Conservation (phyloP, 2,329 filamentous ascomycete genomes). For the Leptographium lundbergii region DNA sequence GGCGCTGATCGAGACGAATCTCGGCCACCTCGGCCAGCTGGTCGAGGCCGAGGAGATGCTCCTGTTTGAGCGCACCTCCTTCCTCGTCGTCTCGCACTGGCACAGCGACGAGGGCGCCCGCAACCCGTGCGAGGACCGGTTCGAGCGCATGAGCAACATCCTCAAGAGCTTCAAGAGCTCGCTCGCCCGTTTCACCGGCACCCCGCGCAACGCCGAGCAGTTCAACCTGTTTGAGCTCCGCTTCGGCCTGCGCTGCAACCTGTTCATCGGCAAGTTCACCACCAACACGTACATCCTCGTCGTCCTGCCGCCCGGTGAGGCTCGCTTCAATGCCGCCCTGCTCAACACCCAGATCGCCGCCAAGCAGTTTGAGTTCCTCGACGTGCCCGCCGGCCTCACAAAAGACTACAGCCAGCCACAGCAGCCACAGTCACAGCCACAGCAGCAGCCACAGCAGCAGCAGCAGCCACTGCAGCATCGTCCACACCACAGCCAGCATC, state of each 20-base stretch:
- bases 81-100: slow-evolving; percentile 90
- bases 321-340: slow-evolving; percentile 79
- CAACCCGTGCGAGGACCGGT: slow-evolving; percentile 86
- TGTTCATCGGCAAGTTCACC: slow-evolving; percentile 91
- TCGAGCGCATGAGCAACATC: slow-evolving; percentile 90
- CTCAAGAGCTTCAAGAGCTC: slow-evolving; percentile 97
- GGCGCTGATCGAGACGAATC: slow-evolving; percentile 71
- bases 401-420: slow-evolving; percentile 10
- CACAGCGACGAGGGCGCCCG: slow-evolving; percentile 58
- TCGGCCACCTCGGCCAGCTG: slow-evolving; percentile 68
- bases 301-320: slow-evolving; percentile 80
- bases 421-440: not conserved
- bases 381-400: slow-evolving; percentile 32
- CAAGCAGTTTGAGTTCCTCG: slow-evolving; percentile 62
- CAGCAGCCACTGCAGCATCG: not conserved
- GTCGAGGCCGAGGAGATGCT: slow-evolving; percentile 91
- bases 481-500: not conserved
- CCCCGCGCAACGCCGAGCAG: slow-evolving; percentile 69
- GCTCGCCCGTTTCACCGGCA: slow-evolving; percentile 62
- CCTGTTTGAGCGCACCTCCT: slow-evolving; percentile 89
- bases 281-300: slow-evolving; percentile 96
- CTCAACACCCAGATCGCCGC: slow-evolving; percentile 82
- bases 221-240: slow-evolving; percentile 75
- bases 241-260: slow-evolving; percentile 65
- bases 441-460: not conserved